phyloP scores from a whole-genome alignment of 1,284 basidiomycete species.

The Hymenochaete sp. region DNA sequence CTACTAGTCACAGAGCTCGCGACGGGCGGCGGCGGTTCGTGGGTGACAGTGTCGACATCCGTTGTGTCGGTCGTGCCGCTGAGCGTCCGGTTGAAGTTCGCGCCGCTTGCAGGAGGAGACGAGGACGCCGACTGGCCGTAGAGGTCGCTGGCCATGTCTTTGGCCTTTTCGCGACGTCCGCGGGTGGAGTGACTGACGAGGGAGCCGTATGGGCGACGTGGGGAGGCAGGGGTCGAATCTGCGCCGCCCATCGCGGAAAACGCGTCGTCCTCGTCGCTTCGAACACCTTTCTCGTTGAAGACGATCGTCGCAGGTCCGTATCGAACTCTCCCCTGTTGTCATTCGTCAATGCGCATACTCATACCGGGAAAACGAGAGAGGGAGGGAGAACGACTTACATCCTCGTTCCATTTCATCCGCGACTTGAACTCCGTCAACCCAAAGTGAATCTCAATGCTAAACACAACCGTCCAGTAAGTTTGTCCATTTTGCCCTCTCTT shows the following conservation, averaged over 20 bases:
- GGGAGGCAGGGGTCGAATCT: slow-evolving; percentile 16
- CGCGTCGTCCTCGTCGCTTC: slow-evolving; percentile 59
- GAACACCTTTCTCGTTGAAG: slow-evolving; percentile 68
- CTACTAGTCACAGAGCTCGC: slow-evolving; percentile 2
- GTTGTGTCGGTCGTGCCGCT: slow-evolving; percentile 8
- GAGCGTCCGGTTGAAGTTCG: slow-evolving; percentile 1
- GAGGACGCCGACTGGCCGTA: too few relatives aligned
- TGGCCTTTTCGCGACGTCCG: slow-evolving; percentile 2
- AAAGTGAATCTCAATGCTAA: slow-evolving; percentile 74
- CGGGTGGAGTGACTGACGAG: slow-evolving; percentile 4
- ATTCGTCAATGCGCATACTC: too few relatives aligned
- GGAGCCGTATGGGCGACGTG: slow-evolving; percentile 7
- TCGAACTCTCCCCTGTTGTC: slow-evolving; percentile 44
- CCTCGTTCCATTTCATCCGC: slow-evolving; percentile 71
- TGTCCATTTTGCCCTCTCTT: slow-evolving; percentile 55
- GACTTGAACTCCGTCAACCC: slow-evolving; percentile 72
- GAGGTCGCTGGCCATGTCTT: neutral
- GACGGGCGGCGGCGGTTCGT: slow-evolving; percentile 1
- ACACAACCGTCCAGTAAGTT: slow-evolving; percentile 72
- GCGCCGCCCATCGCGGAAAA: slow-evolving; percentile 25
- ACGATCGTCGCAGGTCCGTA: slow-evolving; percentile 57
- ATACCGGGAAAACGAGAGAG: neutral
- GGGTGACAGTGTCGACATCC: slow-evolving; percentile 7
- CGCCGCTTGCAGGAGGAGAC: neutral
- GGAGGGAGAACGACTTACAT: slow-evolving; percentile 35